Conservation (phyloP, 352 stramenopile genomes). For the Phytophthora palmivora region DNA sequence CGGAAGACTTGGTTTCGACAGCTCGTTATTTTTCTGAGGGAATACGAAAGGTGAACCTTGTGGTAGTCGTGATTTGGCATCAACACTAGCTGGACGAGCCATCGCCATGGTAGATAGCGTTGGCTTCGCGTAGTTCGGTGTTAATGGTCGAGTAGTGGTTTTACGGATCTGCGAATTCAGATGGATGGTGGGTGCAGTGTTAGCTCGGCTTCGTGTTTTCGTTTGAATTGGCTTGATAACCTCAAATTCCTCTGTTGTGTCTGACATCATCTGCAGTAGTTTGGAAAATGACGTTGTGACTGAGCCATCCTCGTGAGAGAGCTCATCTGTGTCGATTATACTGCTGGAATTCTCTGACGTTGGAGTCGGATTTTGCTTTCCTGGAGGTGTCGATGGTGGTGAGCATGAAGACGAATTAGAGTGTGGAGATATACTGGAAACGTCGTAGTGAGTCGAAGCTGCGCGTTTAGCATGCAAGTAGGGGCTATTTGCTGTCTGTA, state of each 20-base stretch:
- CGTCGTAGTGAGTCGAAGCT: background rate
- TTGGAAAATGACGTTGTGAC: constrained; percentile 44
- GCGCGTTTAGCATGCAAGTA: constrained; percentile 22
- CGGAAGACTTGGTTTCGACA: background rate
- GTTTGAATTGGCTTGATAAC: constrained; percentile 8
- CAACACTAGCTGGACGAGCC: constrained; percentile 27
- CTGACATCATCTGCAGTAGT: constrained; percentile 41
- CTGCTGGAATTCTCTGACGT: background rate
- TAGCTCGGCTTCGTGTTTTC: constrained; percentile 16
- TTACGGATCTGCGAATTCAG: background rate
- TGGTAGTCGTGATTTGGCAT: constrained; percentile 13
- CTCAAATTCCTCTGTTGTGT: constrained; percentile 12
- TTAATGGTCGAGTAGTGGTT: background rate
- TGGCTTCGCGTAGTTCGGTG: constrained; percentile 33
- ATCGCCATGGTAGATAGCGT: constrained; percentile 17
- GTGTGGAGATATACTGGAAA: background rate
- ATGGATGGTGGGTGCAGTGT: constrained; percentile 5
- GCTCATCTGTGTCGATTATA: background rate
- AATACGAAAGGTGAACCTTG: constrained; percentile 14
- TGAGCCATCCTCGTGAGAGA: constrained; percentile 13
- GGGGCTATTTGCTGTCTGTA: constrained; percentile 25
- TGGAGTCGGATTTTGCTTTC: constrained; percentile 13
- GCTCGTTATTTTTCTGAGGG: constrained; percentile 7
- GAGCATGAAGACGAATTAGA: constrained; percentile 20
- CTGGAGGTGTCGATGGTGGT: constrained; percentile 11